Base-by-base conservation (phyloP, 805 yeast species). In the Ogataea polymorpha region DNA sequence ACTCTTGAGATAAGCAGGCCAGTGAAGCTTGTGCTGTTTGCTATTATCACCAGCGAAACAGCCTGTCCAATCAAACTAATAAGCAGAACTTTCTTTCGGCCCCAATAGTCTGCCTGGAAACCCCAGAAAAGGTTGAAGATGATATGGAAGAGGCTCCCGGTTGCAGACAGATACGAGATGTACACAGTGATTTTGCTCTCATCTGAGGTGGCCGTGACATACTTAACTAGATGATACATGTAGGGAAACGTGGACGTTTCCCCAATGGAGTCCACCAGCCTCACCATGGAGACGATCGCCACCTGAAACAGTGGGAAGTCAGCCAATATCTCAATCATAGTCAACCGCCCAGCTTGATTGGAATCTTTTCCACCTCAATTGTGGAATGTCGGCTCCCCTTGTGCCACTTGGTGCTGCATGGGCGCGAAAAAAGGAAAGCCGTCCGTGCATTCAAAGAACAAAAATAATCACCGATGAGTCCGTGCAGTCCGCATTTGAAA, bases 71-170 rank as follows among this genome's bases (percentile, higher is more conserved):
- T 39, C 17, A 79, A 56, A 0, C 86, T 85, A 23, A 68, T 53
- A n/a, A 77, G 42, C 6, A 80, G 51, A n/a, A 80, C 71, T 1
- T 70, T 69, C 49, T 80, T 80, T 20, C 86, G 62, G n/a, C 86
- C 86, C 39, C 72, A 56, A 18, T 54, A 61, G 47, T 80, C 81
- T 28, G 79, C 69, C 32, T 74, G 55, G 34, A 62, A 60, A 5
- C 85, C 82, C 86, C 86, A 80, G 41, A 73, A 70, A 24, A 77
- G 68, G 31, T 79, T 74, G 34, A 75, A 75, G 13, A 78, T 42
- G 38, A 76, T 73, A 54, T 79, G 84, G 44, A 70, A 72, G n/a
- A 80, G 66, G 23, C 85, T 80, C 60, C 77, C 79, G 11, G 74
- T 65, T 0, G 84, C 72, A 0, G 82, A 71, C 41, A 79, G 59